Evolutionary conservation across 164 flowering plant species (phyloP), one percentile per base, ranked within the genome.

Genomic region (Magnolia kwangsiensis): DNA sequence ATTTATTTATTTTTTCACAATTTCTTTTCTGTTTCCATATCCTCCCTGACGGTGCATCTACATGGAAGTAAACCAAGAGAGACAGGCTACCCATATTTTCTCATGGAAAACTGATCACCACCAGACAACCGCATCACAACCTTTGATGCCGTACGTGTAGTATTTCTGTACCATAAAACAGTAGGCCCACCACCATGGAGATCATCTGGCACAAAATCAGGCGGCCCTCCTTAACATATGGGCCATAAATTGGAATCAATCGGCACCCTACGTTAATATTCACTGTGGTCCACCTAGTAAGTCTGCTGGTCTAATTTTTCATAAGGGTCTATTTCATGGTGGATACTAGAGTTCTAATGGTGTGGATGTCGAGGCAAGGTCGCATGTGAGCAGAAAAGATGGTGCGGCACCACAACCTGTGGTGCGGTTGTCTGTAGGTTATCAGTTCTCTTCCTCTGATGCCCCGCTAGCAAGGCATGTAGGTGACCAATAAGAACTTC

Each of bases 31-130:
- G 11, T 14, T 27, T 64, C 27, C 1, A 8, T 55, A 19, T 58
- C 65, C 50, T 69, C 59, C 66, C 81, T 84, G 83, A 84, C 89
- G 77, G 37, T 74, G 85, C 85, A 84, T 85, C 88, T 81, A 79
- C 81, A 81, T 79, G 76, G 69, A 79, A 66, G 72, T 67, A 69
- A 67, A 11, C 29, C 68, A 77, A 66, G 81, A 55, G 61, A 69
- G 82, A 81, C 79, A 75, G 81, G 68, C 76, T 76, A 77, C 77
- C 83, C 58, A 78, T 73, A 71, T 58, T 81, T 79, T 78, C 71
- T 37, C 61, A 8, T 55, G 61, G 61, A 16, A 1, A 14, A 14
- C 59, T 51, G 59, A 51, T 51, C 59, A 51, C 59, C 16, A 8
- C 13, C 61, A 55, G 19, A 3, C 61, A 55, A 55, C 61, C 18